A percentile compares a stretch with the other conserved stretches of the same genome.
Evolutionary conservation across 768 basidiomycete species (phyloP).

Genomic region (Suillus variegatus): DNA sequence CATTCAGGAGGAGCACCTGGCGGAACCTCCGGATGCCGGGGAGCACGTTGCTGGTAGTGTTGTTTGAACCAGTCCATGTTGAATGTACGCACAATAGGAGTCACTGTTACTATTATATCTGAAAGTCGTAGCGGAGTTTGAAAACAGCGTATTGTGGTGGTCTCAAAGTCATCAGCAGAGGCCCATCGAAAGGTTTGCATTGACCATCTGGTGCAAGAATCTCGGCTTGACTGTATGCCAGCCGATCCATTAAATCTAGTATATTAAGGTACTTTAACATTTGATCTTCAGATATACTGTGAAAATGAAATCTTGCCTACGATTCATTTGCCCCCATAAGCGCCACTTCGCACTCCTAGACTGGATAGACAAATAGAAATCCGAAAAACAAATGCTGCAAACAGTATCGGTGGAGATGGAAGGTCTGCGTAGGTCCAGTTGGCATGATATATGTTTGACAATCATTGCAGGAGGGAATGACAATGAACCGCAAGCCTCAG

Average conservation of each 20-base stretch:
- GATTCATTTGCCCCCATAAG: conserved; percentile 49
- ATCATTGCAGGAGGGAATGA: conserved; percentile 36
- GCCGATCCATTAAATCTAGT: conserved; percentile 36
- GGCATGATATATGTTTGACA: conserved; percentile 38
- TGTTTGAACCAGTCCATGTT: conserved; percentile 3
- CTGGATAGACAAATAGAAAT: conserved; percentile 49
- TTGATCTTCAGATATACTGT: background rate
- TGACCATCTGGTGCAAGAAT: conserved; percentile 42
- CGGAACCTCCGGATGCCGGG: background rate
- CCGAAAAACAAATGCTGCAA: conserved; percentile 49
- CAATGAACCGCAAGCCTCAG: conserved; percentile 35
- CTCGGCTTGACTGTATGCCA: conserved; percentile 38
- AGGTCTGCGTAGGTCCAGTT: conserved; percentile 43
- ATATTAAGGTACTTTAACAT: background rate
- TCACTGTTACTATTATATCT: background rate
- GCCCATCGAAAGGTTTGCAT: conserved; percentile 46
- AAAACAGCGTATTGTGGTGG: background rate
- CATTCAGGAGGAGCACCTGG: conserved; percentile 47
- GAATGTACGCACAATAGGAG: background rate
- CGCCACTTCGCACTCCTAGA: conserved; percentile 48
- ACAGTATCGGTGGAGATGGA: conserved; percentile 52
- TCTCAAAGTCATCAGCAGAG: conserved; percentile 25
- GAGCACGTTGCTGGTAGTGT: background rate
- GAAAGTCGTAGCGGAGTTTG: background rate
- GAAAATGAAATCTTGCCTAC: conserved; percentile 28